Evolutionary conservation across 1,284 basidiomycete genomes (phyloP), one percentile per base, ranked within the genome.

Genomic region (Paramarasmius palmivorus): DNA sequence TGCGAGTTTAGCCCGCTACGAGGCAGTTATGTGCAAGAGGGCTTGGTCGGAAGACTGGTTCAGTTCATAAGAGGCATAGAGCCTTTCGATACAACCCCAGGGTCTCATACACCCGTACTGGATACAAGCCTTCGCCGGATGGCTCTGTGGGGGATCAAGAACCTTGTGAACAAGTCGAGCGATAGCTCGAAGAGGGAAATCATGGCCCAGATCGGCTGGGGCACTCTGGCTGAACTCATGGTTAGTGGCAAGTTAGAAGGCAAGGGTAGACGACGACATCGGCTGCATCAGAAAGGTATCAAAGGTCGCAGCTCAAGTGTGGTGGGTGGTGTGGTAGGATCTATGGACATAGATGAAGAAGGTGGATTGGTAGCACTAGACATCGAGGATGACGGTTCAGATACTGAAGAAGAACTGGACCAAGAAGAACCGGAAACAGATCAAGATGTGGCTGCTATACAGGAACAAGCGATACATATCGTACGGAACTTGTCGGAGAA

Each of bases 1-100:
- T 87, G 86, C 52, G 90, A 95, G 55, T 94, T 92, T 66, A 93
- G 92, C 14, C 93, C 94, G 4, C 67, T 95, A 59, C 77, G 85
- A 55, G 68, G 75, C 52, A 90, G 90, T 58, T 73, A 88, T 53
- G 66, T 93, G 14, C 77, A 83, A 23, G 73, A 84, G 53, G 88
- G 87, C 0, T 73, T 89, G 0, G 73, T 94, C 44, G 70, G 77
- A 1, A 71, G 89, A 1, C 71, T 94, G 3, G 79, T 86, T 26
- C 72, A 80, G 39, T 70, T 93, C 2, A 70, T 84, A 17, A 46
- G 48, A 32, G 44, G 44, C 14, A 32, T 48, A 10, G 36, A 47
- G 22, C 44, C 32, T 37, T 17, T 35, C 15, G 14, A n/a, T 15
- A 9, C 22, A 4, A 46, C 26, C 15, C 19, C 6, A 22, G 54